A percentile compares a stretch with the other conserved stretches of the same genome.
phyloP scores from a whole-genome alignment of 805 yeast genomes.

The Groenewaldozyma salmanticensis region DNA sequence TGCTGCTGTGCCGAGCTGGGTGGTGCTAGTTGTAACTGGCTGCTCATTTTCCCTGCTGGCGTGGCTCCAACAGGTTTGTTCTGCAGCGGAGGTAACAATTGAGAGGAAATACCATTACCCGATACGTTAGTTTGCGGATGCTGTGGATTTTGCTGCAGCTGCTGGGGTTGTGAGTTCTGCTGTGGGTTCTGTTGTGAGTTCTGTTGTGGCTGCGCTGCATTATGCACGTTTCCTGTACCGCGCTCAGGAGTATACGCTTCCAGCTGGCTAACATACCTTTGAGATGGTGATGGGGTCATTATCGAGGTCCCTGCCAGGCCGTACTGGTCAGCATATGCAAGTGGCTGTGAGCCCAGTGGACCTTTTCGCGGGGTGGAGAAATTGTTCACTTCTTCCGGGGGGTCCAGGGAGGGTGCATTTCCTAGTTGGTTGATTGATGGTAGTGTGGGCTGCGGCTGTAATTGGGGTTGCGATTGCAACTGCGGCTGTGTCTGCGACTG shows the following conservation, averaged over 20 bases:
- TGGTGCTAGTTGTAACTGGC: constrained; percentile 28
- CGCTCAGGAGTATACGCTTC: constrained; percentile 61
- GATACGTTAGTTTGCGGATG: not conserved
- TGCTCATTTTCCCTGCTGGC: constrained; percentile 7
- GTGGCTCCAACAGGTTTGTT: constrained; percentile 2
- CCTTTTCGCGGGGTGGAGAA: constrained; percentile 14
- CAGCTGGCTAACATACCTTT: constrained; percentile 32
- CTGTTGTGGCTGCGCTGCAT: not conserved
- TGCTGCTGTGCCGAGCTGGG: constrained; percentile 27
- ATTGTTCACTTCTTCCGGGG: constrained; percentile 17
- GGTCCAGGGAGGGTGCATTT: constrained; percentile 16
- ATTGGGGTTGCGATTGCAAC: constrained; percentile 14
- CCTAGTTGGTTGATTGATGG: constrained; percentile 5
- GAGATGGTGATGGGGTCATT: constrained; percentile 13
- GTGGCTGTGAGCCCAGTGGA: not conserved
- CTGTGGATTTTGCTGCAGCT: not conserved
- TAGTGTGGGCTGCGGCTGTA: constrained; percentile 7
- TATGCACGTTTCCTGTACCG: constrained; percentile 29
- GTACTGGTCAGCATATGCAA: constrained; percentile 13
- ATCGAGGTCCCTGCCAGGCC: constrained; percentile 12
- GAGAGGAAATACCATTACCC: constrained; percentile 1
- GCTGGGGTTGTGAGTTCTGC: not conserved
- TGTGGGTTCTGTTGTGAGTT: not conserved
- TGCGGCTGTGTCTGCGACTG: no score
- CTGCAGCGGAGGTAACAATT: not conserved